These are phyloP conservation scores for Casaregolazyma suthepensis DNA, from an alignment of 1,139 yeast genomes.

Conservation along the genomic window DNA sequence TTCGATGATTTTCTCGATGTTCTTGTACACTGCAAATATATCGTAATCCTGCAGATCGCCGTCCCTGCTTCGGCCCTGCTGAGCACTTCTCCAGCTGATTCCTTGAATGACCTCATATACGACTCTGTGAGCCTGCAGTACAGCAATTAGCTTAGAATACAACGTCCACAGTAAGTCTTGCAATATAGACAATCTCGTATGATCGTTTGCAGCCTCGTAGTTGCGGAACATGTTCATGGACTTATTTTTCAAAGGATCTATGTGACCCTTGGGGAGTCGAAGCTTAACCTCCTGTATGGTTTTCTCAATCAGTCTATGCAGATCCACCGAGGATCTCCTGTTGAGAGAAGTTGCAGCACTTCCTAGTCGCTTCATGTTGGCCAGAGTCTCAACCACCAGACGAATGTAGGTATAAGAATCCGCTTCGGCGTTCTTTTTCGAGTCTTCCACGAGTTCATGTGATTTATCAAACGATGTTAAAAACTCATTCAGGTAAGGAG, in stretches of 20 bases:
- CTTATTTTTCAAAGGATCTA: background rate
- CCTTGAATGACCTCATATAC: slow-evolving; percentile 49
- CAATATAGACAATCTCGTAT: slow-evolving; percentile 43
- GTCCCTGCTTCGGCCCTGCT: slow-evolving; percentile 15
- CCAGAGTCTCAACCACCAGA: slow-evolving; percentile 51
- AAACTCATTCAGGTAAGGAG: slow-evolving; percentile 38
- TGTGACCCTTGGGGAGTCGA: slow-evolving; percentile 34
- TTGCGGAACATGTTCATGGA: slow-evolving; percentile 13
- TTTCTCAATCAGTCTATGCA: slow-evolving; percentile 50
- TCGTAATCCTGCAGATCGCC: slow-evolving; percentile 35
- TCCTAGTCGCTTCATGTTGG: slow-evolving; percentile 57
- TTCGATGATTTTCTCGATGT: slow-evolving; percentile 53
- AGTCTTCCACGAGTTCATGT: slow-evolving; percentile 23
- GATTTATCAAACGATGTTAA: slow-evolving; percentile 30
- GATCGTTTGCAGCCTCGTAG: slow-evolving; percentile 24
- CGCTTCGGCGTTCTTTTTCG: slow-evolving; percentile 33
- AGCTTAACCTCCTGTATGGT: slow-evolving; percentile 60
- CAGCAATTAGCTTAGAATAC: slow-evolving; percentile 55
- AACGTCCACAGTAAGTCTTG: slow-evolving; percentile 67
- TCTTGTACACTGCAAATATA: slow-evolving; percentile 52
- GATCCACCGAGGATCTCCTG: slow-evolving; percentile 43
- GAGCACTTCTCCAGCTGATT: slow-evolving; percentile 26
- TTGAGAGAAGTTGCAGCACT: slow-evolving; percentile 53
- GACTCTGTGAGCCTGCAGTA: slow-evolving; percentile 66
- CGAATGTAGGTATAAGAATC: slow-evolving; percentile 55